phyloP scores from a whole-genome alignment of 2,329 filamentous ascomycete genomes.

The Calcarisporium arbuscula region DNA sequence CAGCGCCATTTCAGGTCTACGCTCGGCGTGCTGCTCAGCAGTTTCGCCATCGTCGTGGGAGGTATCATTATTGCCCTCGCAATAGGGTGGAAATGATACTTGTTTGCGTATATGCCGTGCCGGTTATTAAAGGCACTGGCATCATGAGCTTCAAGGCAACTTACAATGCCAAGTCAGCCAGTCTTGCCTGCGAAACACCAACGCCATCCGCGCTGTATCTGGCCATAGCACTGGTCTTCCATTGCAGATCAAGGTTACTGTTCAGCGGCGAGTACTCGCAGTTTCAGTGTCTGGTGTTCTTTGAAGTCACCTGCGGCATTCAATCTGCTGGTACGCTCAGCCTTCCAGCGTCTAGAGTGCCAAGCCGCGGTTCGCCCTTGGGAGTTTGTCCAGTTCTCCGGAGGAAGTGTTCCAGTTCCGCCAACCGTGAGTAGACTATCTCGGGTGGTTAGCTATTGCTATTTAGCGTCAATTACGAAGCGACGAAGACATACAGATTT shows the following conservation, averaged over 20 bases:
- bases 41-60: neutral
- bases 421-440: too few relatives aligned
- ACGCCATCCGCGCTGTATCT: slow-evolving; percentile 1
- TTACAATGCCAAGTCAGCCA: slow-evolving; percentile 1
- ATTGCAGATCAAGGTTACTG: slow-evolving; percentile 1
- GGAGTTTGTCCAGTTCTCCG: too few relatives aligned
- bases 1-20: neutral
- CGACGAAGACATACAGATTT: too few relatives aligned
- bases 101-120: slow-evolving; percentile 2
- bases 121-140: neutral
- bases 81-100: slow-evolving; percentile 3
- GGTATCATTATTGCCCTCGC: slow-evolving; percentile 1
- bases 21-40: neutral
- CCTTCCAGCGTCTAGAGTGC: too few relatives aligned
- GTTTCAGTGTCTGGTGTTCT: slow-evolving; percentile 2
- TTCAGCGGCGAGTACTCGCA: slow-evolving; percentile 1
- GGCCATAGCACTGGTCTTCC: slow-evolving; percentile 3
- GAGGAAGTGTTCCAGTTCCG: too few relatives aligned
- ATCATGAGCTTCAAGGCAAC: neutral
- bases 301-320: neutral
- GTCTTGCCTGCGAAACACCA: slow-evolving; percentile 1
- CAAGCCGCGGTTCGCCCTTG: too few relatives aligned
- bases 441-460: too few relatives aligned
- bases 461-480: too few relatives aligned
- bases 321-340: slow-evolving; percentile 2